Evolutionary conservation across 139 green algal genomes (phyloP).

Genomic region (Chlamydomonas urium): DNA sequence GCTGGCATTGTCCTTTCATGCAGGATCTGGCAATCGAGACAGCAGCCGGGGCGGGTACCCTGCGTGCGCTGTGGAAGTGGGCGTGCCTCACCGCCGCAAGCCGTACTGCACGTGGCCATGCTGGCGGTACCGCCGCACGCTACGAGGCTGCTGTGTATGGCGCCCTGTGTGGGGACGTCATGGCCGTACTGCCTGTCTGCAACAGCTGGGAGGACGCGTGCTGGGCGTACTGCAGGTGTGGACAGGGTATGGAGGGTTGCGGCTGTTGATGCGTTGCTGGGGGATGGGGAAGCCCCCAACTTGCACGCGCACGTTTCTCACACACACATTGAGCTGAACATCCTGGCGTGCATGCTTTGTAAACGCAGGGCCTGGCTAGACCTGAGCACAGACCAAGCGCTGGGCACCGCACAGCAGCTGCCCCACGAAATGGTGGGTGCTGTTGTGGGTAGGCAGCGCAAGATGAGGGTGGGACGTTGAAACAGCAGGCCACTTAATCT

Average conservation of each 20-base stretch:
- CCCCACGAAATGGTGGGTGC: not conserved
- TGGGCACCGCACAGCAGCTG: not conserved
- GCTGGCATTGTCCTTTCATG: too few relatives aligned
- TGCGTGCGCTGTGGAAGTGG: conserved; percentile 68
- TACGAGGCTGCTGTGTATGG: conserved; percentile 70
- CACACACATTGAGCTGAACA: too few relatives aligned
- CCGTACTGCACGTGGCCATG: too few relatives aligned
- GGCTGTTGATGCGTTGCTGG: conserved; percentile 27
- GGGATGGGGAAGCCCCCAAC: too few relatives aligned
- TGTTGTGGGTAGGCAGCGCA: too few relatives aligned
- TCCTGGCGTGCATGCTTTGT: too few relatives aligned
- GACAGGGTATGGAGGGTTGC: conserved; percentile 49
- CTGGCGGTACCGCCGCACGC: conserved; percentile 9
- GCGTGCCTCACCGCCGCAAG: too few relatives aligned
- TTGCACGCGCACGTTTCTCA: too few relatives aligned
- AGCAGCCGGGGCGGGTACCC: conserved; percentile 23
- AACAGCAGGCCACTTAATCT: too few relatives aligned
- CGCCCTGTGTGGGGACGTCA: conserved; percentile 48
- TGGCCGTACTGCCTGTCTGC: conserved; percentile 56
- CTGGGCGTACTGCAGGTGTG: conserved; percentile 60
- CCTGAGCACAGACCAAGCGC: not conserved
- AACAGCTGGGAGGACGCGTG: conserved; percentile 65
- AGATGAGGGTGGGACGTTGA: too few relatives aligned
- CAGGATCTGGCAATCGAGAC: conserved; percentile 57
- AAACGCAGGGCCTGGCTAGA: conserved; percentile 16